Percentiles rank a stretch among this genome's conserved stretches.
These are phyloP conservation scores for Linnemannia hyalina DNA, from an alignment of 192 early-diverging fungal species.

Conservation along the genomic window DNA sequence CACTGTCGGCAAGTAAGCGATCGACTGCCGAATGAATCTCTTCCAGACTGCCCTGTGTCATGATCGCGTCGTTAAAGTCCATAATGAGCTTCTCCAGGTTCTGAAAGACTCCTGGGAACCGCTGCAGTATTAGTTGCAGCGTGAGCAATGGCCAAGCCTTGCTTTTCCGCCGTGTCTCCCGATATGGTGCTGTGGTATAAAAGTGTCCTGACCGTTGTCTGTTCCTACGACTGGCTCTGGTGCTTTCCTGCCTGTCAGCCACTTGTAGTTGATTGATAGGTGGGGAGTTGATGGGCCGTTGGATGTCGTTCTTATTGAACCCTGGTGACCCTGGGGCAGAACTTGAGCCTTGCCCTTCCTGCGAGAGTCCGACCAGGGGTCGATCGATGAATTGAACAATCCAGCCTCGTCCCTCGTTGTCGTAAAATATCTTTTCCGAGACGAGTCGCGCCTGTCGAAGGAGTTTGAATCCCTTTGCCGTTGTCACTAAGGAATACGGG, in stretches of 20 bases:
- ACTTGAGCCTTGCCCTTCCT: constrained; percentile 1
- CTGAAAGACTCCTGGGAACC: constrained; percentile 41
- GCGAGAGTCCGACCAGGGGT: constrained; percentile 28
- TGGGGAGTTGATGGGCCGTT: not conserved
- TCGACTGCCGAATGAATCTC: constrained; percentile 40
- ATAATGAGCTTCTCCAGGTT: constrained; percentile 44
- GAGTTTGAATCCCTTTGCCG: constrained; percentile 50
- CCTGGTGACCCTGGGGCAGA: constrained; percentile 17
- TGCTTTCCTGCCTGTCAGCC: not conserved
- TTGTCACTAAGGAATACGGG: constrained; percentile 25
- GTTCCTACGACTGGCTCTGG: constrained; percentile 5
- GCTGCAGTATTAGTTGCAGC: constrained; percentile 28
- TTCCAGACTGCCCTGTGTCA: constrained; percentile 27
- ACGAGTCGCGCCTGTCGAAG: constrained; percentile 47
- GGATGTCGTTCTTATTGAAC: not conserved
- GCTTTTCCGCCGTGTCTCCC: constrained; percentile 1
- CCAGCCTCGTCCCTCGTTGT: constrained; percentile 49
- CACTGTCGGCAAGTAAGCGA: constrained; percentile 28
- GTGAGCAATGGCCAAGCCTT: constrained; percentile 26
- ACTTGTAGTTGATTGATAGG: not conserved
- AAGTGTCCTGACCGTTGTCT: constrained; percentile 10
- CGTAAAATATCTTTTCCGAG: constrained; percentile 51
- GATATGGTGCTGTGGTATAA: constrained; percentile 1
- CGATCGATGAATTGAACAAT: constrained; percentile 50
- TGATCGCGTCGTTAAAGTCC: constrained; percentile 41